These are phyloP conservation scores for Vanilla planifolia DNA, from an alignment of 106 monocot species.

Conservation along the genomic window DNA sequence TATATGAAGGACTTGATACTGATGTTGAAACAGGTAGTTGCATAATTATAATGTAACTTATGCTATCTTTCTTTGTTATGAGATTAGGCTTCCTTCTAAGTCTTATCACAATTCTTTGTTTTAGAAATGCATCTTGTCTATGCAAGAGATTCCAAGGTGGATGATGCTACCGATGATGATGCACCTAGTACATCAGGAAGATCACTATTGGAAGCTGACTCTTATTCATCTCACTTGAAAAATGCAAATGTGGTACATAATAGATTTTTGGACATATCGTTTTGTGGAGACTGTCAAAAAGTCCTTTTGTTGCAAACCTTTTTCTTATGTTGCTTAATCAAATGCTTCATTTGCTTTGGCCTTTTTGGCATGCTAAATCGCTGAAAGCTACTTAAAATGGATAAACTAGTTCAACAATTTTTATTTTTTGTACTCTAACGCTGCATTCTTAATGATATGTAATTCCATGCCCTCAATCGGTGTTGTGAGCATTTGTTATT, in stretches of 20 bases:
- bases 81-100: not conserved
- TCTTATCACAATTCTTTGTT: not conserved
- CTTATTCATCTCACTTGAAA: constrained; percentile 19
- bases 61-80: not conserved
- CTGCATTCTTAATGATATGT: not conserved
- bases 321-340: too few relatives aligned
- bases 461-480: not conserved
- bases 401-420: not conserved
- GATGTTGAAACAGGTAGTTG: constrained; percentile 88
- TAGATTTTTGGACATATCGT: constrained; percentile 5
- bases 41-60: not conserved
- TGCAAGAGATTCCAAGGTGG: constrained; percentile 56
- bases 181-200: constrained; percentile 91
- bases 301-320: too few relatives aligned
- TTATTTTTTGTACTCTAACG: too few relatives aligned
- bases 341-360: too few relatives aligned
- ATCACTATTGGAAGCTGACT: constrained; percentile 33
- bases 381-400: not conserved
- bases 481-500: not conserved
- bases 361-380: too few relatives aligned
- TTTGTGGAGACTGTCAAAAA: too few relatives aligned
- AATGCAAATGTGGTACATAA: constrained; percentile 21
- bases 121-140: constrained; percentile 73
- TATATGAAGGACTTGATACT: constrained; percentile 98
- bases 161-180: constrained; percentile 43